These are phyloP conservation scores for Chlorella variabilis DNA, from an alignment of 163 green algal species.

Conservation along the genomic window DNA sequence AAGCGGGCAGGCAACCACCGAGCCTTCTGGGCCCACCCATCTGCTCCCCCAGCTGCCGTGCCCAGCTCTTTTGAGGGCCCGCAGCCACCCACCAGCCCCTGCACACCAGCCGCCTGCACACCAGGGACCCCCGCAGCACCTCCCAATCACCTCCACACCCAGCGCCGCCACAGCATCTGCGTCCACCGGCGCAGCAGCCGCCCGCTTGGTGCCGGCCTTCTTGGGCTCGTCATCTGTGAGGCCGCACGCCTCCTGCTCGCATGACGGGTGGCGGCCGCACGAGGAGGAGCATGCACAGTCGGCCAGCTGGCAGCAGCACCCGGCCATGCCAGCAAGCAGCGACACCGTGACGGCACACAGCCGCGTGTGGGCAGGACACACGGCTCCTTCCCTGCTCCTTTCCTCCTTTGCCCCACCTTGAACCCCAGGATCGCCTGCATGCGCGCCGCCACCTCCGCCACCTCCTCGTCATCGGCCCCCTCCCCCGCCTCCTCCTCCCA, in stretches of 20 bases:
- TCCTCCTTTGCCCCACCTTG: too few relatives aligned
- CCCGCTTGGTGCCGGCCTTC: background rate
- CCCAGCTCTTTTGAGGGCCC: background rate
- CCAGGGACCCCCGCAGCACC: too few relatives aligned
- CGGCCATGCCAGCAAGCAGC: background rate
- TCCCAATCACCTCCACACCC: conserved; percentile 22
- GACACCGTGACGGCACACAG: background rate
- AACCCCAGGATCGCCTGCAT: background rate
- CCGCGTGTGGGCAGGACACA: too few relatives aligned
- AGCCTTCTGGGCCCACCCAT: too few relatives aligned
- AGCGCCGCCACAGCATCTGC: background rate
- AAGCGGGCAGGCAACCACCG: too few relatives aligned
- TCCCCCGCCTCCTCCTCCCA: conserved; percentile 2
- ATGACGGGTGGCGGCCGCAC: too few relatives aligned
- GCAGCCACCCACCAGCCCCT: too few relatives aligned
- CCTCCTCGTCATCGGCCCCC: background rate
- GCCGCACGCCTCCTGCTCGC: conserved; percentile 7
- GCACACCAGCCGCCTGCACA: too few relatives aligned
- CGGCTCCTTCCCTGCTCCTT: too few relatives aligned
- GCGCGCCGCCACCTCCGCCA: background rate
- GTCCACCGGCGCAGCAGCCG: background rate
- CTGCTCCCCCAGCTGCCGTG: too few relatives aligned
- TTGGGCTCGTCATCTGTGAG: background rate
- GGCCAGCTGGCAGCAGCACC: too few relatives aligned
- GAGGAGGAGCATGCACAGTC: background rate